A percentile compares a stretch with the other conserved stretches of the same genome.
phyloP scores from a whole-genome alignment of 306 rosid species.

The Inga laurina region DNA sequence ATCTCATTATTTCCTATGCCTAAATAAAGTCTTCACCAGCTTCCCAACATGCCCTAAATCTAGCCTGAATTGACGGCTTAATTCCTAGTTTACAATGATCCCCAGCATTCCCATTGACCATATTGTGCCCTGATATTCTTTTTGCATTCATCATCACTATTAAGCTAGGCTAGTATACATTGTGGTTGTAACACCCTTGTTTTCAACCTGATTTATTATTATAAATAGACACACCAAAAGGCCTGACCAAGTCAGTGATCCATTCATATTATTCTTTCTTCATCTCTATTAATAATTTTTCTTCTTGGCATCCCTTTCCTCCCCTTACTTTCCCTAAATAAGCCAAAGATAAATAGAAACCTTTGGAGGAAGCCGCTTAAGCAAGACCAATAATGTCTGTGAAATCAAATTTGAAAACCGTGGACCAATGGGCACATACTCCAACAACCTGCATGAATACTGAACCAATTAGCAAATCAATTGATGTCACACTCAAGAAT shows the following conservation, averaged over 20 bases:
- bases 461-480: slow-evolving; percentile 1
- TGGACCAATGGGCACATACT: slow-evolving; percentile 91
- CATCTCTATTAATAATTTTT: background rate
- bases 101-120: no score
- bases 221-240: background rate
- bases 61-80: no score
- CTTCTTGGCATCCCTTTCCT: background rate
- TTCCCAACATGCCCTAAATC: background rate
- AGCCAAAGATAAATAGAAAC: slow-evolving; percentile 42
- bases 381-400: slow-evolving; percentile 82
- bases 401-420: slow-evolving; percentile 89
- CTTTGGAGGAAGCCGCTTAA: slow-evolving; percentile 95
- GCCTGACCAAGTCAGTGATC: background rate
- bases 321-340: background rate
- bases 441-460: slow-evolving; percentile 66
- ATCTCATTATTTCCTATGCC: background rate
- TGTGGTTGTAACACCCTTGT: background rate
- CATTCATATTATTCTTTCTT: background rate
- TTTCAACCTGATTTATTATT: background rate
- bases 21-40: background rate
- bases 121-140: background rate
- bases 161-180: background rate
- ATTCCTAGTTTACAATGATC: no score
- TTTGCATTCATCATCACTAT: background rate
- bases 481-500: background rate